Percentiles rank a stretch among this genome's conserved stretches.
These are phyloP conservation scores for Simplicillium sp. DNA, from an alignment of 2,329 filamentous ascomycete species.

Conservation along the genomic window DNA sequence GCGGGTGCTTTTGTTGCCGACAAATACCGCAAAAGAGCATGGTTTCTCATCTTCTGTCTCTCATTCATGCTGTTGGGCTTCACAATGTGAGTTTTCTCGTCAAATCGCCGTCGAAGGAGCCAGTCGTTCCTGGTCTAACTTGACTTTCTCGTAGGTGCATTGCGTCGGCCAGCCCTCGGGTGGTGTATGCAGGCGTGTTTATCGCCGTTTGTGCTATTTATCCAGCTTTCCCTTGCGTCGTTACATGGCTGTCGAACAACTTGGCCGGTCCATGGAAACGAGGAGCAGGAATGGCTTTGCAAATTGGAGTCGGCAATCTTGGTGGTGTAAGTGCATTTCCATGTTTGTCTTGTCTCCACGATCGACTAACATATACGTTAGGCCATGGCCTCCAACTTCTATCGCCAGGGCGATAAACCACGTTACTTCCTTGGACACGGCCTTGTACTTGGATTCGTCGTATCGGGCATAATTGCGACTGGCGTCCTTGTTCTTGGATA, in stretches of 20 bases:
- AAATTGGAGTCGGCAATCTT: constrained; percentile 13
- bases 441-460: background rate
- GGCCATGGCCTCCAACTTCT: background rate
- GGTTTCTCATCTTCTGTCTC: constrained; percentile 46
- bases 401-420: background rate
- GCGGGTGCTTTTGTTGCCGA: constrained; percentile 46
- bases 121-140: background rate
- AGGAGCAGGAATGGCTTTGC: constrained; percentile 51
- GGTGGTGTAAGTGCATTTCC: constrained; percentile 22
- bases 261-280: constrained; percentile 58
- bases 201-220: constrained; percentile 72
- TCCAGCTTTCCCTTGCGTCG: constrained; percentile 67
- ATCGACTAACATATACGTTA: background rate
- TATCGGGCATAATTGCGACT: background rate
- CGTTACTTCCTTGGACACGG: background rate
- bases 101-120: too few species aligned
- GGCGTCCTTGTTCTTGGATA: background rate
- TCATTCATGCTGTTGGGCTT: constrained; percentile 46
- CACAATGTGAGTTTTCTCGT: constrained; percentile 30
- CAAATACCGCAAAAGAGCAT: constrained; percentile 38
- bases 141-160: constrained; percentile 37
- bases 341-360: background rate
- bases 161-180: constrained; percentile 43
- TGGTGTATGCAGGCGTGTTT: constrained; percentile 67
- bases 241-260: constrained; percentile 74